Base-by-base conservation (phyloP, 495 filamentous ascomycete species). In the Cladorrhinum samala region DNA sequence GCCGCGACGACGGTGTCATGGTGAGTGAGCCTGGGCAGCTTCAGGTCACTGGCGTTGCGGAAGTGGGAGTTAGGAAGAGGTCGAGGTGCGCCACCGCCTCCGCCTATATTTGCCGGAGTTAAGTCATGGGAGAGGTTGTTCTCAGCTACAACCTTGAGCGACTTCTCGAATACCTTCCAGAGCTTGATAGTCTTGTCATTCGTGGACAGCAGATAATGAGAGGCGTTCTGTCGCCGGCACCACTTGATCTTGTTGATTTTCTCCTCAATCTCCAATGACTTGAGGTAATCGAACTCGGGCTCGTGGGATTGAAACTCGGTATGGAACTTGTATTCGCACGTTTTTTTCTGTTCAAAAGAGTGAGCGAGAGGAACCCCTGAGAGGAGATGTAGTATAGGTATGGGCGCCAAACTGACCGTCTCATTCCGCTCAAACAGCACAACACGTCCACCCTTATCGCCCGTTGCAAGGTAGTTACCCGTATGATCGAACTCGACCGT, bases 221-320 rank as follows among this genome's bases (percentile, higher is more conserved):
- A 96, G 55, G 93, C 87, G 78, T 98, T 98, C 70, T 96, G 91
- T 72, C 93, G 83, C 62, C 88, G 84, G 70, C 93, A 98, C 93
- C 93, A 98, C 76, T 97, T 98, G 72, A 98, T 98, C 78, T 98
- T 98, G 80, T 98, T 98, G 80, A 98, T 98, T 77, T 98, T 98
- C 74, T 98, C 93, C 80, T 98, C 93, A 60, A 98, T 98, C 75
- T 98, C 93, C 53, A 98, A 79, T 18, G 93, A 98, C 75, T 98
- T 98, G 52, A 98, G 82, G 70, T 98, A 98, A 67, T 98, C 93
- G 70, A 98, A 98, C 70, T 98, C 93, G 18, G 93, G 93, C 68
- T 98, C 93, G 72, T 98, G 93, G 49, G 93, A 98, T 78, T 98
- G 93, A 57, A 98, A 98, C 66, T 98, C 93, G 64, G 93, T 98